A percentile compares a stretch with the other conserved stretches of the same genome.
Evolutionary conservation across 306 rosid species (phyloP).

Genomic region (Fagus sylvatica): DNA sequence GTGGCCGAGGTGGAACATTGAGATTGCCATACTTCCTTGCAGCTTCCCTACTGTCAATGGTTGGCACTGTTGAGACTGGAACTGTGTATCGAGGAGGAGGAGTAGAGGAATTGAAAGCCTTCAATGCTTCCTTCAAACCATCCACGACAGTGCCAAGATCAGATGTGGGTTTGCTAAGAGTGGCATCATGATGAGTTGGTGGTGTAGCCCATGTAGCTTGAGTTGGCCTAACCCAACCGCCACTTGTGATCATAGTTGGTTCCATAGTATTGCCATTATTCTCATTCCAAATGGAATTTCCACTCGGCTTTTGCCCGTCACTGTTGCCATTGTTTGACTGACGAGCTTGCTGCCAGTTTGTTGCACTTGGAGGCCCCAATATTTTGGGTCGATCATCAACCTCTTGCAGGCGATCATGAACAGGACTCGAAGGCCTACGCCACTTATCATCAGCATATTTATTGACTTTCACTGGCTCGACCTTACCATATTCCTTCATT

Average conservation of each 20-base stretch:
- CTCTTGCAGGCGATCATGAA: background rate
- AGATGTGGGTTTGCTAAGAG: conserved; percentile 37
- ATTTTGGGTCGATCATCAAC: conserved; percentile 17
- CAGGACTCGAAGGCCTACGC: conserved; percentile 8
- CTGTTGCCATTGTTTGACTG: conserved; percentile 9
- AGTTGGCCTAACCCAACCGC: too few species aligned
- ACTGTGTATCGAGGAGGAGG: background rate
- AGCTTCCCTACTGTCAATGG: conserved; percentile 25
- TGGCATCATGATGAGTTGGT: conserved; percentile 28
- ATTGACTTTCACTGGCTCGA: background rate
- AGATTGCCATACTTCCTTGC: conserved; percentile 19
- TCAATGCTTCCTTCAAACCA: conserved; percentile 31
- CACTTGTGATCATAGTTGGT: too few species aligned
- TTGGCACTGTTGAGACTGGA: background rate
- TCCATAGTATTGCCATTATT: background rate
- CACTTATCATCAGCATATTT: background rate
- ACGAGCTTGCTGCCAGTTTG: conserved; percentile 6
- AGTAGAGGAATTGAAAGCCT: background rate
- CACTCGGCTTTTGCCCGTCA: conserved; percentile 2
- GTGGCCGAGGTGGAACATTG: background rate
- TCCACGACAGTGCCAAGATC: conserved; percentile 37
- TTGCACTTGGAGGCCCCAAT: background rate
- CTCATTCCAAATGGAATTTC: background rate
- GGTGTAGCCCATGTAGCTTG: background rate
- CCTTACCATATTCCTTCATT: too few species aligned